phyloP scores from a whole-genome alignment of 495 filamentous ascomycete genomes.

The Polyplosphaeria fusca region DNA sequence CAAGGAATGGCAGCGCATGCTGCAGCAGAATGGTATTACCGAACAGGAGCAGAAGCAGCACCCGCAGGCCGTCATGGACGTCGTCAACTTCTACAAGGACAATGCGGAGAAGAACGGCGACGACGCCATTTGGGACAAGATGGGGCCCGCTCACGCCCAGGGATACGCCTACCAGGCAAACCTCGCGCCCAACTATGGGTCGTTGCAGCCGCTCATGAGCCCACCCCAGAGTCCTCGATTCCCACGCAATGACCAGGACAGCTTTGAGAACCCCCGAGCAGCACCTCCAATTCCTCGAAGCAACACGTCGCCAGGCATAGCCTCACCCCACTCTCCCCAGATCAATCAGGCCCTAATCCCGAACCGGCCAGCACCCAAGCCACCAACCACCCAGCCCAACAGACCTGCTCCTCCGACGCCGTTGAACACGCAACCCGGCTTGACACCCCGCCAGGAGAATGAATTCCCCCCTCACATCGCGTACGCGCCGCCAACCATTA shows the following conservation, averaged over 20 bases:
- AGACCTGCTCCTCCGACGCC: constrained; percentile 45
- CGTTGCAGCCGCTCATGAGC: constrained; percentile 65
- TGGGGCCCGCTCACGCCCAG: constrained; percentile 67
- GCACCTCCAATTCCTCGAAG: constrained; percentile 82
- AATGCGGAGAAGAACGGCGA: constrained; percentile 74
- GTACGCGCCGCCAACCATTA: constrained; percentile 41
- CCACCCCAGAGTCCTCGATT: constrained; percentile 90
- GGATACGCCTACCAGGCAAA: constrained; percentile 48
- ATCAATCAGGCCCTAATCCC: constrained; percentile 59
- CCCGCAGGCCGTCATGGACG: constrained; percentile 88
- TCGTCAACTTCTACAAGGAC: constrained; percentile 95
- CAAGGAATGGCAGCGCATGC: constrained; percentile 94
- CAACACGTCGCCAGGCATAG: constrained; percentile 36
- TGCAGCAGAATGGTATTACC: constrained; percentile 93
- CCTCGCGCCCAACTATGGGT: constrained; percentile 46
- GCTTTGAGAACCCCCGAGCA: constrained; percentile 94
- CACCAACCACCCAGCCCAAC: constrained; percentile 48
- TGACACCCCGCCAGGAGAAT: constrained; percentile 29
- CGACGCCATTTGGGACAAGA: constrained; percentile 92
- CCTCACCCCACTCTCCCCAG: constrained; percentile 51
- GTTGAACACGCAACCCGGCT: constrained; percentile 18
- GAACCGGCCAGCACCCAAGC: constrained; percentile 63
- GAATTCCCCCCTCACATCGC: constrained; percentile 37
- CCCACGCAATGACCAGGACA: constrained; percentile 83
- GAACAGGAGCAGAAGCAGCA: constrained; percentile 95